Base-by-base conservation (phyloP, 345 rosid species). In the Dipteronia sinensis region DNA sequence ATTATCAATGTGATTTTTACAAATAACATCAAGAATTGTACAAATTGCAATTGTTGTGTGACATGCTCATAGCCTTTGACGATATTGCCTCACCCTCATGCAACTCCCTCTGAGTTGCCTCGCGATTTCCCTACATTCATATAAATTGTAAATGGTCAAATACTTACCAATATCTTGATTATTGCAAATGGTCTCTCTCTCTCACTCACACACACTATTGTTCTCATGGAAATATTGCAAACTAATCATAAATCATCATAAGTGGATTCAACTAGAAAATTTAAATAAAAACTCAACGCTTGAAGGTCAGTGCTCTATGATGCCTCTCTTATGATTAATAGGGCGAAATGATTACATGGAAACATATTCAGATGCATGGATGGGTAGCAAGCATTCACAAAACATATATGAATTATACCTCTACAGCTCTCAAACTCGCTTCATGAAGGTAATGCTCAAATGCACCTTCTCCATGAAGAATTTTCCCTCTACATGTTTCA, bases 381-480 rank as follows among this genome's bases (percentile, higher is more conserved):
- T 66, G 62, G 11, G 46, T 2, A 23, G 3, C 20, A 47, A 69
- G 6, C 34, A 38, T 40, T 40, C 44, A 40, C 44, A 40, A 6
- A 40, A 40, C 7, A 40, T 40, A 12, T 31, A 58, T 68, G 27
- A 72, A 72, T 11, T 81, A 71, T 93, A 95, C 98, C 89, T 2
- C 70, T 34, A 84, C 72, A 66, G 84, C 84, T 79, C 87, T 81
- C 11, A 56, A 76, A 75, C 82, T 85, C 75, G 71, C 77, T 56
- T 88, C 87, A 2, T 75, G 85, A 66, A 91, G 89, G 77, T 85
- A 90, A 25, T 77, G 88, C 70, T 90, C 91, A 74, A 93, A 83
- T 40, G 94, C 96, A 69, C 92, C 87, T 13, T 95, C 97, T 72
- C 99, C 96, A 46, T 79, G 83, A 71, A 93, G 93, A 75, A 93